Conservation (phyloP, 2,329 filamentous ascomycete species). For the Macrophomina tecta region DNA sequence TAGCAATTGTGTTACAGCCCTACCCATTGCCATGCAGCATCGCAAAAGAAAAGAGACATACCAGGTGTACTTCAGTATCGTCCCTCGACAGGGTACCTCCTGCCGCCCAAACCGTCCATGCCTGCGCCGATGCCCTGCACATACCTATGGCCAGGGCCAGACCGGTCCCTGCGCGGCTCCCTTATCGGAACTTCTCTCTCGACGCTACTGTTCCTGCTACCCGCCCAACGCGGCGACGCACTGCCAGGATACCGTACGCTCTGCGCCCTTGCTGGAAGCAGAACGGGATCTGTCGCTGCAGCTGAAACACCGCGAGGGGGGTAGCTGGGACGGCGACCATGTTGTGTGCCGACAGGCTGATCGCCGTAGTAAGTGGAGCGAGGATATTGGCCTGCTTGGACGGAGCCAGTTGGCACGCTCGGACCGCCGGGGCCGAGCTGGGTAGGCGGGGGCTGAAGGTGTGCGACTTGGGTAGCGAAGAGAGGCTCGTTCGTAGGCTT, state of each 20-base stretch:
- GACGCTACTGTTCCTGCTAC: slow-evolving; percentile 19
- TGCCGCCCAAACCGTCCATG: slow-evolving; percentile 29
- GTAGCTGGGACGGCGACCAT: slow-evolving; percentile 19
- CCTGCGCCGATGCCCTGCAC: slow-evolving; percentile 4
- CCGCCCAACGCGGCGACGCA: slow-evolving; percentile 9
- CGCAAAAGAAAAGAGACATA: neutral
- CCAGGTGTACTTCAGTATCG: neutral
- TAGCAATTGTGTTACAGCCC: neutral
- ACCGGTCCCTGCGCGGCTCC: slow-evolving; percentile 10
- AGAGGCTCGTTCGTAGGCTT: slow-evolving; percentile 53
- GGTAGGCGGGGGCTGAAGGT: slow-evolving; percentile 39
- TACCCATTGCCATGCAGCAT: neutral
- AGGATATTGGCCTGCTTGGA: slow-evolving; percentile 27
- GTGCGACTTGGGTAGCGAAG: slow-evolving; percentile 55
- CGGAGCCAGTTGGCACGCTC: slow-evolving; percentile 42
- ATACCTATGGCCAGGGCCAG: slow-evolving; percentile 3
- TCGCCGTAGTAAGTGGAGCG: slow-evolving; percentile 17
- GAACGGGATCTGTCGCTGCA: neutral
- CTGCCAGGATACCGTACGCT: slow-evolving; percentile 22
- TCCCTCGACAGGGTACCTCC: slow-evolving; percentile 30
- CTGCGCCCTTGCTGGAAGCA: slow-evolving; percentile 12
- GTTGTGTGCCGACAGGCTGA: neutral
- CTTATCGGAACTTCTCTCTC: slow-evolving; percentile 9
- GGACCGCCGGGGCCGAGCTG: slow-evolving; percentile 32
- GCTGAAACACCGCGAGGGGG: slow-evolving; percentile 11